These are phyloP conservation scores for Phellinidium pouzarii DNA, from an alignment of 1,284 basidiomycete species.

Conservation along the genomic window DNA sequence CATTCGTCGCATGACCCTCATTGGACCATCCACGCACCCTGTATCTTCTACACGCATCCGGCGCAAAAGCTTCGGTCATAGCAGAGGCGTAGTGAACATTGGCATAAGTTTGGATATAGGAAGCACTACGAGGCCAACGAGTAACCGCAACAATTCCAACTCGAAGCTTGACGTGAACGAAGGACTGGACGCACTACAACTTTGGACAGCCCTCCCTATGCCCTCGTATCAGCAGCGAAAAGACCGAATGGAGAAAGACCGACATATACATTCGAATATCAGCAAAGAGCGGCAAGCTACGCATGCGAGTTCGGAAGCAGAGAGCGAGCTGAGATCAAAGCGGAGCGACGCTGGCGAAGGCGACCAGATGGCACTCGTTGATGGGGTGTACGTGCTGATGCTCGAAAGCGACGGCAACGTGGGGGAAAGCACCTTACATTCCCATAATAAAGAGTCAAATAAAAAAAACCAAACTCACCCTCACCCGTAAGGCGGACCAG, in stretches of 20 bases:
- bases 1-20: slow-evolving; percentile 12
- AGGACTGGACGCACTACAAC: neutral
- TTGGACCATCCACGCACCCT: neutral
- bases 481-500: too few species aligned
- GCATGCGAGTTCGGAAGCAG: neutral
- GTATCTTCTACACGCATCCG: neutral
- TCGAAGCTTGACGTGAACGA: neutral
- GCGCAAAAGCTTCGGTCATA: neutral
- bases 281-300: neutral
- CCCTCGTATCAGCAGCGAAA: neutral
- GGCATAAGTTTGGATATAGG: neutral
- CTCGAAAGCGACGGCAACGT: neutral
- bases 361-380: slow-evolving; percentile 7
- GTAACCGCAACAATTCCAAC: neutral
- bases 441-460: too few species aligned
- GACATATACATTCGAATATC: neutral
- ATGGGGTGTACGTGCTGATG: slow-evolving; percentile 9
- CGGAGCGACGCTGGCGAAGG: slow-evolving; percentile 8
- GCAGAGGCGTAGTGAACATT: neutral
- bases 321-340: slow-evolving; percentile 8
- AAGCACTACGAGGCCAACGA: neutral
- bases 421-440: neutral
- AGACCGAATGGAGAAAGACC: neutral
- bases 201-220: neutral
- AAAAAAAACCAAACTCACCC: neutral